A percentile compares a stretch with the other conserved stretches of the same genome.
phyloP scores from a whole-genome alignment of 2,329 filamentous ascomycete species.

The Fusarium sulawesiense region DNA sequence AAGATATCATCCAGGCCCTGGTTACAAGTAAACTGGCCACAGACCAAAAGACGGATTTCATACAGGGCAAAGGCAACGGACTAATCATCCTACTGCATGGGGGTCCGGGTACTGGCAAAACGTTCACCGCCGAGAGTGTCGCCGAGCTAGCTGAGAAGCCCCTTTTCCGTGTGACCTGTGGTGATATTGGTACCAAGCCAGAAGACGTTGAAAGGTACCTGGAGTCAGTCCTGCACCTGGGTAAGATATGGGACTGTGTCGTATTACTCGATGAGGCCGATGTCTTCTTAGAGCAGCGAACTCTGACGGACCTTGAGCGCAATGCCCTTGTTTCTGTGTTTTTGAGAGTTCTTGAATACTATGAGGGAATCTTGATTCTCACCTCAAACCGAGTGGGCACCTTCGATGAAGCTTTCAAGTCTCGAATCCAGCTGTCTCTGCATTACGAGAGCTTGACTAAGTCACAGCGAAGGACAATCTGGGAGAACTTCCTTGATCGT shows the following conservation, averaged over 20 bases:
- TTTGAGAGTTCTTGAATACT: slow-evolving; percentile 51
- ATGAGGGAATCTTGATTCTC: slow-evolving; percentile 51
- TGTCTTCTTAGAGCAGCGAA: slow-evolving; percentile 45
- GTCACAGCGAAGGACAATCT: slow-evolving; percentile 1
- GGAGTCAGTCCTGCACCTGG: slow-evolving; percentile 31
- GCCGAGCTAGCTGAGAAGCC: slow-evolving; percentile 41
- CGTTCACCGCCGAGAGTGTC: slow-evolving; percentile 45
- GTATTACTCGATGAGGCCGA: slow-evolving; percentile 48
- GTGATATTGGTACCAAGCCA: slow-evolving; percentile 24
- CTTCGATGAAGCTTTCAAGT: slow-evolving; percentile 49
- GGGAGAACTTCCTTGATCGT: background rate
- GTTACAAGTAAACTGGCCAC: background rate
- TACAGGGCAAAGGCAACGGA: slow-evolving; percentile 47
- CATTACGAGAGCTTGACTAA: slow-evolving; percentile 47
- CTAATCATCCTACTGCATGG: slow-evolving; percentile 51
- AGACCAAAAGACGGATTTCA: slow-evolving; percentile 45
- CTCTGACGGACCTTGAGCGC: slow-evolving; percentile 37
- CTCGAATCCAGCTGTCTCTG: slow-evolving; percentile 45
- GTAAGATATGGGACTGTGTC: slow-evolving; percentile 22
- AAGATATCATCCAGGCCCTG: slow-evolving; percentile 21
- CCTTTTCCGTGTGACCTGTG: slow-evolving; percentile 1
- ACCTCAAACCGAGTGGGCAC: slow-evolving; percentile 52
- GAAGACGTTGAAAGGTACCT: slow-evolving; percentile 39
- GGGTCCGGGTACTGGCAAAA: slow-evolving; percentile 50
- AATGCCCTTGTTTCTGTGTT: slow-evolving; percentile 49